These are phyloP conservation scores for Henckelia pumila DNA, from an alignment of 257 asterid species.

Conservation along the genomic window DNA sequence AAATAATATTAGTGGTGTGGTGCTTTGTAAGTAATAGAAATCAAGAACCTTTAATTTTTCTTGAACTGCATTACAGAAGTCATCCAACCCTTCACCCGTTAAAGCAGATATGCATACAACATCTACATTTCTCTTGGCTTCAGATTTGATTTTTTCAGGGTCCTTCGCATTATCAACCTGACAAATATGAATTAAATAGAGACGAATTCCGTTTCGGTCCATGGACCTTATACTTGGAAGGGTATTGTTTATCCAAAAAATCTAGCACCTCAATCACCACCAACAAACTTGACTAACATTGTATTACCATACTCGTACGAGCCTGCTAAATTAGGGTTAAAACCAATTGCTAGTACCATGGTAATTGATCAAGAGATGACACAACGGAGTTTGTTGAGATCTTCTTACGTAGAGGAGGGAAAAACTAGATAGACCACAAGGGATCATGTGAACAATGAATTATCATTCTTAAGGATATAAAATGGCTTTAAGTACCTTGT, in stretches of 20 bases:
- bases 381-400: neutral
- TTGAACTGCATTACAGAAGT: constrained; percentile 83
- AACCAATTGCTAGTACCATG: constrained; percentile 11
- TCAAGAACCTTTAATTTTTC: constrained; percentile 69
- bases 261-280: constrained; percentile 1
- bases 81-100: constrained; percentile 91
- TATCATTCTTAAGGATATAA: neutral
- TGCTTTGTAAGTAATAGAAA: constrained; percentile 7
- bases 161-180: constrained; percentile 82
- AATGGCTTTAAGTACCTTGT: constrained; percentile 57
- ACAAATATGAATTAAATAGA: constrained; percentile 24
- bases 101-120: constrained; percentile 85
- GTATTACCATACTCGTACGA: neutral
- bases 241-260: constrained; percentile 4
- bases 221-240: constrained; percentile 10
- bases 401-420: constrained; percentile 3
- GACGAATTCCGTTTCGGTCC: constrained; percentile 8
- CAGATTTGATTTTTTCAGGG: constrained; percentile 59
- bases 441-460: constrained; percentile 7
- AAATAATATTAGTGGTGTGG: constrained; percentile 4
- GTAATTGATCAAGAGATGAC: neutral
- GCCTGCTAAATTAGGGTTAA: constrained; percentile 8
- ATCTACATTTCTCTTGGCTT: constrained; percentile 58
- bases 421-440: neutral
- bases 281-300: neutral